A percentile compares a stretch with the other conserved stretches of the same genome.
phyloP scores from a whole-genome alignment of 192 early-diverging fungal genomes.

The Coemansia sp. region DNA sequence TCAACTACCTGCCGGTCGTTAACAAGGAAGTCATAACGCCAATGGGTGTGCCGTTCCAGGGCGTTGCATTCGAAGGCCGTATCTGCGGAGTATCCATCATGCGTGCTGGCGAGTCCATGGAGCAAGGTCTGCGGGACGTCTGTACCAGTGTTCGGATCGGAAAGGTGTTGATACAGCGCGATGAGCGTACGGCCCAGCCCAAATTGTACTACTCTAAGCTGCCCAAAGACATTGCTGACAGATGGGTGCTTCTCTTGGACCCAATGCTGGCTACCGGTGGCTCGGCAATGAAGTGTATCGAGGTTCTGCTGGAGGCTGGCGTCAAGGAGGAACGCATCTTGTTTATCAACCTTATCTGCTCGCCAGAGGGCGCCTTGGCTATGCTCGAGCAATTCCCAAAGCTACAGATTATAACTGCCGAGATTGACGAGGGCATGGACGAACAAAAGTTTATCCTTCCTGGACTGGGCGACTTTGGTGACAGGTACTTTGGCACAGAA shows the following conservation, averaged over 20 bases:
- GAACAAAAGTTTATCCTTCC: constrained; percentile 86
- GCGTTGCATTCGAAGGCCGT: constrained; percentile 78
- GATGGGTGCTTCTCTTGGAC: constrained; percentile 86
- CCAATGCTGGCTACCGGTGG: constrained; percentile 98
- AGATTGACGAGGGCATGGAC: constrained; percentile 83
- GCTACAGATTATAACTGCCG: constrained; percentile 86
- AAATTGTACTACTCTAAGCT: constrained; percentile 94
- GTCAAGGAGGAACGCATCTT: constrained; percentile 84
- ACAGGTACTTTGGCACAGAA: constrained; percentile 85
- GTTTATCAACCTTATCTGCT: constrained; percentile 89
- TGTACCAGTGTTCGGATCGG: constrained; percentile 90
- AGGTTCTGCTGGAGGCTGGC: constrained; percentile 82
- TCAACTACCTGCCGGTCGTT: constrained; percentile 88
- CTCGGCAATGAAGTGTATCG: constrained; percentile 88
- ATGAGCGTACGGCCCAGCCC: constrained; percentile 90
- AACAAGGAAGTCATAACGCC: constrained; percentile 80
- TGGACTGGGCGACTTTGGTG: constrained; percentile 92
- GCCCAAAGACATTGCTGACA: constrained; percentile 80
- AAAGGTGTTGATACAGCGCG: constrained; percentile 94
- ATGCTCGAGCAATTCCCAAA: constrained; percentile 73
- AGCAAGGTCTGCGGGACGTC: constrained; percentile 81
- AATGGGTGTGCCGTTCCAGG: constrained; percentile 70
- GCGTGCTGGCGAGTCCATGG: constrained; percentile 95
- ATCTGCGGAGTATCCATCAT: constrained; percentile 97
- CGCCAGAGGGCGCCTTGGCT: constrained; percentile 80